Evolutionary conservation across 1,284 basidiomycete species (phyloP), one percentile per base, ranked within the genome.

Genomic region (Cryptococcus floricola): DNA sequence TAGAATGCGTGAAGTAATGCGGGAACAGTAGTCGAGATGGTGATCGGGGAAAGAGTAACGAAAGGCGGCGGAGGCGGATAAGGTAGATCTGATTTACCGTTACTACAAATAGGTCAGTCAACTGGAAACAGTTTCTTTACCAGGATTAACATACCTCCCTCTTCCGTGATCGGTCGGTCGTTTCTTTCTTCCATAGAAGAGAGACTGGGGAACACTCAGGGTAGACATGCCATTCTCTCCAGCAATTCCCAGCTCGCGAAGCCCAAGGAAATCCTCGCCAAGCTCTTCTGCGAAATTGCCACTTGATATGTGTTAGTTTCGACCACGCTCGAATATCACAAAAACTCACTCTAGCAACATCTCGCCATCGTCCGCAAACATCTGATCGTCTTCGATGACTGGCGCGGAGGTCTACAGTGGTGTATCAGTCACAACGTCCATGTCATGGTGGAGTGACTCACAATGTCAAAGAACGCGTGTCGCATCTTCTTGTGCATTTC

Each of bases 251-350:
- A 94, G 78, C 70, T 90, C 91, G 53, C 85, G 83, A 31, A 97
- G 81, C 18, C 93, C 94, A 37, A 98, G 84, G 77, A 93, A 96
- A 75, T 98, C 94, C 66, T 96, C 93, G 39, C 92, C 93, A 16
- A 95, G 82, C 23, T 86, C 82, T 53, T 91, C 89, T 0, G 91
- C 87, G 73, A 94, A 94, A 62, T 88, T 87, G 53, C 93, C 92
- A 66, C 87, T 88, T 52, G 42, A 54, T 62, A 51, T n/a, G 13
- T 13, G 25, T 12, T n/a, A 23, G 10, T 13, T 0, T 19, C 13
- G 23, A 2, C 18, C n/a, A 13, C 18, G 25, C 44, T 19, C 18
- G 9, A 46, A 25, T 9, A 25, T 23, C 6, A 28, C 8, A 10
- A 46, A n/a, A 47, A 72, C 78, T 37, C 84, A 89, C 87, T 65